phyloP scores from a whole-genome alignment of 78 protist genomes.

The Polysphondylium violaceum region DNA sequence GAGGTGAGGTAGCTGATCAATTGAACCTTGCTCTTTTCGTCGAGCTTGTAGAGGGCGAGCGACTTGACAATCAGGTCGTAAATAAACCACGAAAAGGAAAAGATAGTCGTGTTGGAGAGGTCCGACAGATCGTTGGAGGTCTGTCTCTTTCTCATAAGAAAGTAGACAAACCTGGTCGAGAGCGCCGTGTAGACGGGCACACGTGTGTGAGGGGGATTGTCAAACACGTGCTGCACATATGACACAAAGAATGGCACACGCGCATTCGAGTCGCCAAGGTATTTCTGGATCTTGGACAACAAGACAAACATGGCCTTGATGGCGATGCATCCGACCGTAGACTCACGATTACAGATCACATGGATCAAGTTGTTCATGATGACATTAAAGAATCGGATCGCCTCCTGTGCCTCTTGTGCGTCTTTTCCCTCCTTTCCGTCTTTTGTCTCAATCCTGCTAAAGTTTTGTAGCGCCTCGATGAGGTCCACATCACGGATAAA shows the following conservation, averaged over 20 bases:
- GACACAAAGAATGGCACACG: slow-evolving; percentile 62
- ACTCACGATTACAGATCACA: slow-evolving; percentile 56
- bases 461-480: too few relatives aligned
- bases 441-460: too few relatives aligned
- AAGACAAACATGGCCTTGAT: slow-evolving; percentile 58
- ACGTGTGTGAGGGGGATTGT: slow-evolving; percentile 26
- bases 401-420: slow-evolving; percentile 39
- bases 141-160: slow-evolving; percentile 47
- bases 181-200: slow-evolving; percentile 59
- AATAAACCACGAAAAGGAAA: slow-evolving; percentile 73
- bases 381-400: slow-evolving; percentile 55
- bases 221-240: slow-evolving; percentile 35
- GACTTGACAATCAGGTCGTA: slow-evolving; percentile 56
- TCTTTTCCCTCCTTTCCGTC: not conserved
- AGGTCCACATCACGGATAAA: not conserved
- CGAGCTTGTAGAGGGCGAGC: slow-evolving; percentile 12
- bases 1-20: too few relatives aligned
- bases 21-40: slow-evolving; percentile 1
- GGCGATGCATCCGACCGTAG: slow-evolving; percentile 47
- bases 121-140: slow-evolving; percentile 1
- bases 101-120: slow-evolving; percentile 26
- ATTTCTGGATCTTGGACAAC: slow-evolving; percentile 36
- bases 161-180: slow-evolving; percentile 47
- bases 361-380: slow-evolving; percentile 26
- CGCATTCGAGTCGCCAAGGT: slow-evolving; percentile 30